phyloP scores from a whole-genome alignment of 2,329 filamentous ascomycete species.

The Hymenoscyphus fructigenus region DNA sequence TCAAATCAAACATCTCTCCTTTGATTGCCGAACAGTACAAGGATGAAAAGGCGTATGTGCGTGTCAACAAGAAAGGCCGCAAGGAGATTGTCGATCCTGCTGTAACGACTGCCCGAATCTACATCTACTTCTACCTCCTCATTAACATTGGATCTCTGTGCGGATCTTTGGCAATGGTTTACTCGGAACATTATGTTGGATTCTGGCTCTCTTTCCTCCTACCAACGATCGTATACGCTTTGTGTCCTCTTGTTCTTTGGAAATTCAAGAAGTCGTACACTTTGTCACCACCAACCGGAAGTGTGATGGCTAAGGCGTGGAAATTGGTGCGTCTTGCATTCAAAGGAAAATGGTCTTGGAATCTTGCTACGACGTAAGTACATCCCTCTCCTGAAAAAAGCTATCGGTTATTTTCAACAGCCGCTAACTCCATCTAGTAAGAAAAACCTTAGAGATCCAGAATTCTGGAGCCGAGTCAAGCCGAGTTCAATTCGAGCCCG shows the following conservation, averaged over 20 bases:
- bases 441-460: constrained; percentile 53
- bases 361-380: constrained; percentile 52
- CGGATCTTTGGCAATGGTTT: constrained; percentile 46
- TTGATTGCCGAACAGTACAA: constrained; percentile 37
- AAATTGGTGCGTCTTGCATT: constrained; percentile 55
- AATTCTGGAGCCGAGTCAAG: constrained; percentile 60
- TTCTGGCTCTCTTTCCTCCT: constrained; percentile 48
- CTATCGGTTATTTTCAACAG: neutral
- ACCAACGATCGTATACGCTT: constrained; percentile 45
- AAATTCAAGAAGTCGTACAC: constrained; percentile 57
- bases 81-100: constrained; percentile 36
- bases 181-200: constrained; percentile 52
- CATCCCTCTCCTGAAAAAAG: neutral
- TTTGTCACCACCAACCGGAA: constrained; percentile 60
- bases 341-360: constrained; percentile 55
- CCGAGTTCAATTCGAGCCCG: constrained; percentile 54
- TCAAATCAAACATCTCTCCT: constrained; percentile 41
- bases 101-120: constrained; percentile 35
- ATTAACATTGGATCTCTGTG: constrained; percentile 50
- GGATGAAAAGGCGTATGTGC: constrained; percentile 28
- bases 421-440: constrained; percentile 28
- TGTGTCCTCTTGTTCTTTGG: constrained; percentile 57
- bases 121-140: constrained; percentile 48
- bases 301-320: constrained; percentile 59
- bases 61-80: constrained; percentile 30